Percentiles rank a stretch among this genome's conserved stretches.
phyloP scores from a whole-genome alignment of 2,329 filamentous ascomycete species.

The Phyllosticta capitalensis region DNA sequence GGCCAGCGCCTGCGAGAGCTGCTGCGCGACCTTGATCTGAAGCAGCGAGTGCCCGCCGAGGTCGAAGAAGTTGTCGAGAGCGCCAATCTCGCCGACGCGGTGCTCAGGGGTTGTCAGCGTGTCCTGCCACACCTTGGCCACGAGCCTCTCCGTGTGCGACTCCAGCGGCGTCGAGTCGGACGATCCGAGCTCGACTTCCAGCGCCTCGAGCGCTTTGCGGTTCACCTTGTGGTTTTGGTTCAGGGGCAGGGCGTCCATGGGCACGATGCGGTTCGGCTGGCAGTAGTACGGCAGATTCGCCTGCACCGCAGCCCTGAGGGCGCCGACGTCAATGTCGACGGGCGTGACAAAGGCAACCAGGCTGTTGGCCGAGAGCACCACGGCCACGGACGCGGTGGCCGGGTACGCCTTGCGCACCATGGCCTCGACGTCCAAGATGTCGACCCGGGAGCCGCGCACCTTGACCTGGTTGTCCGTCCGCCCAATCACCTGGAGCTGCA shows the following conservation, averaged over 20 bases:
- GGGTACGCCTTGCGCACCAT: not conserved
- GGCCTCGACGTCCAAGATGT: conserved; percentile 14
- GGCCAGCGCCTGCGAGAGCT: conserved; percentile 3
- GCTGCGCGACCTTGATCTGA: conserved; percentile 10
- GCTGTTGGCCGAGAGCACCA: not conserved
- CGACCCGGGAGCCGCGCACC: conserved; percentile 13
- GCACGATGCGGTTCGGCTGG: not conserved
- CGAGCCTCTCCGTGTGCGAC: not conserved
- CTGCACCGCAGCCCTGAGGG: not conserved
- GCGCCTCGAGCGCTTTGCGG: conserved; percentile 5
- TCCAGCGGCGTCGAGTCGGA: not conserved
- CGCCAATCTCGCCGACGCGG: not conserved
- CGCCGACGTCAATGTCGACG: not conserved
- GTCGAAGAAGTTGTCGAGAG: conserved; percentile 7
- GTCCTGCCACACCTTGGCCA: conserved; percentile 8
- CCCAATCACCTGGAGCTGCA: conserved; percentile 13
- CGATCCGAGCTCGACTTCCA: not conserved
- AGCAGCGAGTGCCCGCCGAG: conserved; percentile 11
- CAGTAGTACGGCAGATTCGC: conserved; percentile 6
- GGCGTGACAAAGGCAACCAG: conserved; percentile 10
- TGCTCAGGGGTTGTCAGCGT: not conserved
- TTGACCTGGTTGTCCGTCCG: conserved; percentile 14
- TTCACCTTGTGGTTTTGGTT: conserved; percentile 9
- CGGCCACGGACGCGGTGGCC: not conserved
- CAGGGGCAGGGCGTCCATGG: conserved; percentile 1